Base-by-base conservation (phyloP, 495 filamentous ascomycete species). In the Xylaria telfairii region DNA sequence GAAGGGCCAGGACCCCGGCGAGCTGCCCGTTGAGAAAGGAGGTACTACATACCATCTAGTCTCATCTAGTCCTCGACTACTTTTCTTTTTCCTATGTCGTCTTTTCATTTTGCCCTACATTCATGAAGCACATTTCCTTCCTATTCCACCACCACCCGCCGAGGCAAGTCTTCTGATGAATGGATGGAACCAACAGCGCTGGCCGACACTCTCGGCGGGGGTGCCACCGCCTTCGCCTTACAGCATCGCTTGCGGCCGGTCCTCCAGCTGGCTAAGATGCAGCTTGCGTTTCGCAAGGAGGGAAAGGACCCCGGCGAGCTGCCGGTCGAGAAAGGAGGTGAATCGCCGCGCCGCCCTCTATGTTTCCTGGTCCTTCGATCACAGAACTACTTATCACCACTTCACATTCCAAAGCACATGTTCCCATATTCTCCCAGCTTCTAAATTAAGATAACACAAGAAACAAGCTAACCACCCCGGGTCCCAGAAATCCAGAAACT, bases 201-300 rank as follows among this genome's bases (percentile, higher is more conserved):
- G 13, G 75, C 75, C 12, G 19, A n/a, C 1, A n/a, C 69, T n/a
- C 41, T 73, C 26, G 75, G 75, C 41, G 75, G 67, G 13, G 74
- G 70, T 15, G 62, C 70, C 17, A 77, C 83, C n/a, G 72, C 32
- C 15, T 72, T 75, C 12, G 78, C 81, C 19, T 72, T 87, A 12
- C 78, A 87, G 32, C 85, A 87, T 68, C 81, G 79, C 15, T 79
- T 88, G 67, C 79, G 85, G 17, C 77, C 80, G 8, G 65, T 86
- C 28, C 82, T 78, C 63, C 71, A 74, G 51, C 69, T 81, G 24
- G 76, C 72, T 9, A 76, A 80, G 28, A 32, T 77, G 54, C 67
- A 81, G 51, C 28, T 57, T 26, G 24, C 44, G 17, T 62, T 26
- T n/a, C 21, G 69, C 42, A 10, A 67, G 0, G 24, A 70, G 19